These are phyloP conservation scores for Ilyonectria robusta DNA, from an alignment of 2,329 filamentous ascomycete genomes.

Conservation along the genomic window DNA sequence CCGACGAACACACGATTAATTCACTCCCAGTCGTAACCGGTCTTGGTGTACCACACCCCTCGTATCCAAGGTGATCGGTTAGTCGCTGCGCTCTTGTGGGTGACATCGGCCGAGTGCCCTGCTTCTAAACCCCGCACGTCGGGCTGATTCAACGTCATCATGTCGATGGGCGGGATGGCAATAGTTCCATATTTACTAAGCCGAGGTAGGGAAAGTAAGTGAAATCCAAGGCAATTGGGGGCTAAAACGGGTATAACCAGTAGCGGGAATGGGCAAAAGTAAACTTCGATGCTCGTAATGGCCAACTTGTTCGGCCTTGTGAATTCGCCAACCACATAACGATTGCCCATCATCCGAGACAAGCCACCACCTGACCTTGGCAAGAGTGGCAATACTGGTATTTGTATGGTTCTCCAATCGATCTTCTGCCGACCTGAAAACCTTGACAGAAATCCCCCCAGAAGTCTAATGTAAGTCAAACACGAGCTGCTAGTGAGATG, in stretches of 20 bases:
- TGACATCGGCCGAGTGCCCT: constrained; percentile 11
- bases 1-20: neutral
- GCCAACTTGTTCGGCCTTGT: too few relatives aligned
- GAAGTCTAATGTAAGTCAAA: neutral
- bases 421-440: neutral
- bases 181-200: constrained; percentile 1
- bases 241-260: neutral
- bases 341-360: too few relatives aligned
- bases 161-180: neutral
- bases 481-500: neutral
- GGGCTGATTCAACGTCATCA: constrained; percentile 12
- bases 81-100: neutral
- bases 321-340: too few relatives aligned
- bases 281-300: too few relatives aligned
- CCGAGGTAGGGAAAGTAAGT: neutral
- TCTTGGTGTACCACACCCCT: constrained; percentile 11
- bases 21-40: neutral
- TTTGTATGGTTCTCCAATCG: neutral
- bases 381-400: neutral
- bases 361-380: neutral
- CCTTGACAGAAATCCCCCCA: neutral
- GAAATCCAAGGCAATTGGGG: neutral
- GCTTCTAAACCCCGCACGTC: constrained; percentile 16
- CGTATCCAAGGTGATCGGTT: constrained; percentile 18
- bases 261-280: too few relatives aligned